Conservation (phyloP, 805 yeast genomes). For the Priceomyces medius region DNA sequence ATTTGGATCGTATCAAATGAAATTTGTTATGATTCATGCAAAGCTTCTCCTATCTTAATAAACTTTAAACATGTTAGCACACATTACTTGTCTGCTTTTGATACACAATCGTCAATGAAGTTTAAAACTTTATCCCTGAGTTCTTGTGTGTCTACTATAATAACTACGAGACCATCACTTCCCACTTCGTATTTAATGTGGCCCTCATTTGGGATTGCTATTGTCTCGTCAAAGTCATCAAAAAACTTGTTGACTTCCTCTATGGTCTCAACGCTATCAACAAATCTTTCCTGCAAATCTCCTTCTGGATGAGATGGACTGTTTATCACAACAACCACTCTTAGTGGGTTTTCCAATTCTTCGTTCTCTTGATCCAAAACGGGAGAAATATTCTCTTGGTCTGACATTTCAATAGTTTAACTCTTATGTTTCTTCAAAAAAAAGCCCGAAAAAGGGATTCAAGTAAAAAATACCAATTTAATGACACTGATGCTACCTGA, state of each 20-base stretch:
- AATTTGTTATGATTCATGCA: neutral
- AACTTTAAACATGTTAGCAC: conserved; percentile 6
- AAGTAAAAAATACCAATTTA: neutral
- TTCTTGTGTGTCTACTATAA: conserved; percentile 45
- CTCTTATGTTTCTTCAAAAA: no score
- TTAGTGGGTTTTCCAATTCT: conserved; percentile 47
- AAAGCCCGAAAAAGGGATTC: neutral
- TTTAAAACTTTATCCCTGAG: conserved; percentile 38
- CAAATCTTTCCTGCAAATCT: conserved; percentile 49
- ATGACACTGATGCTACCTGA: no score
- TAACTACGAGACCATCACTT: conserved; percentile 57
- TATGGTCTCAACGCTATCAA: conserved; percentile 46
- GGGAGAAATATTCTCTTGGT: conserved; percentile 8
- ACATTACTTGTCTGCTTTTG: conserved; percentile 6
- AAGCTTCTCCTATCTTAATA: conserved; percentile 2
- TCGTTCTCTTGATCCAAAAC: conserved; percentile 13
- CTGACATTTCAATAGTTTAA: neutral
- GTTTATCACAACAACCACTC: conserved; percentile 44
- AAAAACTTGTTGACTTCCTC: conserved; percentile 51
- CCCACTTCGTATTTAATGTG: conserved; percentile 60
- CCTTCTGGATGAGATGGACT: conserved; percentile 35
- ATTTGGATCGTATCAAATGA: no score
- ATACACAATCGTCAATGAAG: conserved; percentile 42
- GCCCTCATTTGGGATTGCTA: conserved; percentile 56
- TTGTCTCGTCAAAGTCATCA: conserved; percentile 49